These are phyloP conservation scores for Aspergillus chevalieri DNA, from an alignment of 2,329 filamentous ascomycete genomes.

Conservation along the genomic window DNA sequence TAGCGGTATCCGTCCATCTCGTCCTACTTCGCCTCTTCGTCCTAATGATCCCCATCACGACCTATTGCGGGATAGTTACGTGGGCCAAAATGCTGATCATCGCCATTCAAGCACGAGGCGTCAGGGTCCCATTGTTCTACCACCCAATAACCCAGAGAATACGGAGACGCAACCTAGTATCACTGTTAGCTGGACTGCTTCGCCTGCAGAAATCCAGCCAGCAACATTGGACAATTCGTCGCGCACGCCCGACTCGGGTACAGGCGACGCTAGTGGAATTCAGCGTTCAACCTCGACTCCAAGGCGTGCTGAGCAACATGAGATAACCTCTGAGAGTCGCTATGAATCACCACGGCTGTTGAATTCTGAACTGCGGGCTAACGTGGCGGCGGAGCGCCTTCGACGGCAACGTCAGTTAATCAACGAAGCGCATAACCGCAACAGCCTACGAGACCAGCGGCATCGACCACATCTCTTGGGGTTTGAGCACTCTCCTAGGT, in stretches of 20 bases:
- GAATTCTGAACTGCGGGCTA: slow-evolving; percentile 31
- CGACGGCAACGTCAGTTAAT: slow-evolving; percentile 32
- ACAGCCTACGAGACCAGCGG: slow-evolving; percentile 26
- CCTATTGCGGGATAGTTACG: slow-evolving; percentile 24
- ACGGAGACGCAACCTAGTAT: slow-evolving; percentile 28
- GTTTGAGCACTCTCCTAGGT: slow-evolving; percentile 31
- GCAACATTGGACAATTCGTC: slow-evolving; percentile 17
- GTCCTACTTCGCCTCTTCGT: slow-evolving; percentile 28
- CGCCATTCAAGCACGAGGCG: slow-evolving; percentile 31
- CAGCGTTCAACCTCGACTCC: slow-evolving; percentile 32
- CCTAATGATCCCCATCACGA: slow-evolving; percentile 25
- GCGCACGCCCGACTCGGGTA: slow-evolving; percentile 15
- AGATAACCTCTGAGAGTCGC: slow-evolving; percentile 18
- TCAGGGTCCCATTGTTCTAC: slow-evolving; percentile 36
- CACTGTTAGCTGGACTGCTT: slow-evolving; percentile 36
- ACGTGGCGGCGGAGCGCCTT: slow-evolving; percentile 34
- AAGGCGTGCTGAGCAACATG: slow-evolving; percentile 24
- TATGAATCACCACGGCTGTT: slow-evolving; percentile 23
- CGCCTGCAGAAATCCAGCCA: slow-evolving; percentile 34
- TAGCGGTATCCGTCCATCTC: slow-evolving; percentile 23
- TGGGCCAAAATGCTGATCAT: slow-evolving; percentile 20
- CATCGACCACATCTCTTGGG: slow-evolving; percentile 28
- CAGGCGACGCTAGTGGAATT: slow-evolving; percentile 18
- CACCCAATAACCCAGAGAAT: slow-evolving; percentile 25
- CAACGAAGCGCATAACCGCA: slow-evolving; percentile 28